Percentiles rank a stretch among this genome's conserved stretches.
Evolutionary conservation across 306 rosid species (phyloP).

Genomic region (Spatholobus suberectus): DNA sequence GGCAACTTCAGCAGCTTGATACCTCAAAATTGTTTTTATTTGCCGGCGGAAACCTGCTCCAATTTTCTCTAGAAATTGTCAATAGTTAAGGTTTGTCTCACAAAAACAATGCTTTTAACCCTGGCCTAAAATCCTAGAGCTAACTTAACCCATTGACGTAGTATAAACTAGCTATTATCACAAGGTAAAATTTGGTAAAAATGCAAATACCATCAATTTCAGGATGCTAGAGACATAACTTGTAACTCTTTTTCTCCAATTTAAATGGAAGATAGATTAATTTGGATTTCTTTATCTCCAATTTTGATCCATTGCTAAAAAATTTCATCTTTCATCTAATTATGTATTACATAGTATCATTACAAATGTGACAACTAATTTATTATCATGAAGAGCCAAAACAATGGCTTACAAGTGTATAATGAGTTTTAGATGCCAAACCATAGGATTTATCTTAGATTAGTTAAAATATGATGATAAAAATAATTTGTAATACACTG

Average conservation of each 20-base stretch:
- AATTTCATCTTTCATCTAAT: no score
- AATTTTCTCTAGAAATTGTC: slow-evolving; percentile 7
- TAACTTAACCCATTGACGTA: not conserved
- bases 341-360: not conserved
- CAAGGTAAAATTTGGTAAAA: not conserved
- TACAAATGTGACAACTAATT: not conserved
- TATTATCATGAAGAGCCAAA: not conserved
- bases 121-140: not conserved
- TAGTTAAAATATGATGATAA: no score
- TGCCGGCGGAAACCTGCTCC: slow-evolving; percentile 64
- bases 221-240: not conserved
- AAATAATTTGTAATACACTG: no score
- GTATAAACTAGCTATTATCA: not conserved
- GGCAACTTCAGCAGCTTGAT: not conserved
- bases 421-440: not conserved
- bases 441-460: no score
- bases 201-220: not conserved
- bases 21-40: slow-evolving; percentile 6
- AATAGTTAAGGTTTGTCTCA: not conserved
- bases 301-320: no score
- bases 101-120: not conserved
- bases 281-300: no score
- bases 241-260: not conserved
- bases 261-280: no score
- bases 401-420: not conserved